Evolutionary conservation across 2,329 filamentous ascomycete genomes (phyloP).

Genomic region (Colletotrichum gloeosporioides): DNA sequence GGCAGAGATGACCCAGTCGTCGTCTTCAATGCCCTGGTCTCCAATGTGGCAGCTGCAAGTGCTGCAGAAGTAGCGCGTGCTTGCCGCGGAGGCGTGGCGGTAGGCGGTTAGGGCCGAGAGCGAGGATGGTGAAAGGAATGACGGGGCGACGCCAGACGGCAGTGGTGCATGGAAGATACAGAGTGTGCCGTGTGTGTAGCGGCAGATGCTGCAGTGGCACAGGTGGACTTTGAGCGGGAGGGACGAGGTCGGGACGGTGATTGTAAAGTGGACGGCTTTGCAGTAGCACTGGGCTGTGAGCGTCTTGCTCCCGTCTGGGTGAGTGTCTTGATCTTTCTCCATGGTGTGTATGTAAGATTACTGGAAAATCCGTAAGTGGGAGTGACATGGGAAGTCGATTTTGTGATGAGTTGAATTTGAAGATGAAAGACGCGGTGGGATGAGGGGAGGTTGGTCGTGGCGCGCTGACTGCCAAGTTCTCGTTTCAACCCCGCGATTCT

Average conservation of each 20-base stretch:
- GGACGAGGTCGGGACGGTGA: constrained; percentile 40
- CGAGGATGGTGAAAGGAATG: constrained; percentile 45
- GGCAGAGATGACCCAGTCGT: constrained; percentile 42
- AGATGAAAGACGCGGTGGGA: not conserved
- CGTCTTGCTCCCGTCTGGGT: constrained; percentile 28
- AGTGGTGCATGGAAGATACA: constrained; percentile 46
- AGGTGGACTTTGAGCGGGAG: constrained; percentile 48
- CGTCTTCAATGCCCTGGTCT: constrained; percentile 34
- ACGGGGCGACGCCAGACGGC: constrained; percentile 36
- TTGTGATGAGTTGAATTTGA: not conserved
- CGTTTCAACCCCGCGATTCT: not conserved
- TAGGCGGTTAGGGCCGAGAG: constrained; percentile 42
- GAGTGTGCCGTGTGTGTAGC: constrained; percentile 45
- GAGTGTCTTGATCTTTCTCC: not conserved
- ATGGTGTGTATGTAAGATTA: not conserved
- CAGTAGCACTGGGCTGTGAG: constrained; percentile 53
- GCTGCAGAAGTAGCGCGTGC: constrained; percentile 48
- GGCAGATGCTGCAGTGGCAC: constrained; percentile 52
- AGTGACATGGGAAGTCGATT: not conserved
- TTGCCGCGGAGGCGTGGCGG: constrained; percentile 29
- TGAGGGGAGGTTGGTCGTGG: not conserved
- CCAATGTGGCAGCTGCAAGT: constrained; percentile 53
- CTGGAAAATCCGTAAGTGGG: not conserved
- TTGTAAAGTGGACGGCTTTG: constrained; percentile 45
- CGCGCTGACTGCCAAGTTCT: not conserved